These are phyloP conservation scores for Pythium sukuiense DNA, from an alignment of 352 stramenopile species.

Conservation along the genomic window DNA sequence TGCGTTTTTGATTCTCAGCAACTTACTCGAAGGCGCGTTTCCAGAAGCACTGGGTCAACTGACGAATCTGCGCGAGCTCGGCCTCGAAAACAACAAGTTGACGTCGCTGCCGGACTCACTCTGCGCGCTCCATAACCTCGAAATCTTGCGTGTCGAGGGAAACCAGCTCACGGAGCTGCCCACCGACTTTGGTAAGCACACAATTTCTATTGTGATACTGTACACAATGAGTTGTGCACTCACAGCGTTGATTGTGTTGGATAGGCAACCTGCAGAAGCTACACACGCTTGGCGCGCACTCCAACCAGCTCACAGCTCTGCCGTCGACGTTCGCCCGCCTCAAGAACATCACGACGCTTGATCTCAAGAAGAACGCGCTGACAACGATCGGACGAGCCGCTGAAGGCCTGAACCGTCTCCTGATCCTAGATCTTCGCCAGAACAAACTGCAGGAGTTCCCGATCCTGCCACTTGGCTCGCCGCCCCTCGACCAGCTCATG, in stretches of 20 bases:
- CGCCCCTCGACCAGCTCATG: slow-evolving; percentile 67
- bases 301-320: slow-evolving; percentile 59
- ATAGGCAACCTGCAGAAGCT: slow-evolving; percentile 42
- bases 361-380: slow-evolving; percentile 79
- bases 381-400: slow-evolving; percentile 37
- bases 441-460: slow-evolving; percentile 72
- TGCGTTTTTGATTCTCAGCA: slow-evolving; percentile 41
- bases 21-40: slow-evolving; percentile 50
- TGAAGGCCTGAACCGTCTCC: slow-evolving; percentile 34
- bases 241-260: not conserved
- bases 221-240: not conserved
- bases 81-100: slow-evolving; percentile 68
- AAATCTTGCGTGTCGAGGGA: slow-evolving; percentile 61
- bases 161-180: slow-evolving; percentile 59
- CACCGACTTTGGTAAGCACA: slow-evolving; percentile 41
- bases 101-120: slow-evolving; percentile 54
- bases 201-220: not conserved
- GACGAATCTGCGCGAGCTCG: slow-evolving; percentile 59
- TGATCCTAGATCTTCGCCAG: slow-evolving; percentile 72
- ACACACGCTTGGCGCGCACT: slow-evolving; percentile 58
- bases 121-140: slow-evolving; percentile 41
- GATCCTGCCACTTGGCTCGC: slow-evolving; percentile 38
- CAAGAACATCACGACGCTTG: slow-evolving; percentile 46
- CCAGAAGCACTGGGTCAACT: slow-evolving; percentile 50
- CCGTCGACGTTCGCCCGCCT: slow-evolving; percentile 50